A percentile compares a stretch with the other conserved stretches of the same genome.
Evolutionary conservation across 2,329 filamentous ascomycete genomes (phyloP).

Genomic region (Fusarium austroafricanum): DNA sequence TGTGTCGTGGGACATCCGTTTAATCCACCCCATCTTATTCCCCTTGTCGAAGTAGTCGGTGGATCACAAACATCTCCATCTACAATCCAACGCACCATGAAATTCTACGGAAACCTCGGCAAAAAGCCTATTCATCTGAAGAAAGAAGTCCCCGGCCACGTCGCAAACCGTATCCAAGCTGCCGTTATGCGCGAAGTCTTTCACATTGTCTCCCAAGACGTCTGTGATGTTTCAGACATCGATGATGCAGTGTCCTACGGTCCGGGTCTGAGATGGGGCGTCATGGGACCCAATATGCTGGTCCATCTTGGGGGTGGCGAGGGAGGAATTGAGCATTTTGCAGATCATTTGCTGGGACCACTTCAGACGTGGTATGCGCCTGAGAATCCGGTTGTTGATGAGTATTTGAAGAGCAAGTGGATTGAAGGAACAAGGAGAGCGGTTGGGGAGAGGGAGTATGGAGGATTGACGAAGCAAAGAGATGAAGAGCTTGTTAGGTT

Average conservation of each 20-base stretch:
- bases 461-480: conserved; percentile 11
- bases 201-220: conserved; percentile 10
- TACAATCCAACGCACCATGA: background rate
- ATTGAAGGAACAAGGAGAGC: conserved; percentile 7
- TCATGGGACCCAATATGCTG: conserved; percentile 21
- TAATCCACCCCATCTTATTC: conserved; percentile 21
- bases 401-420: conserved; percentile 10
- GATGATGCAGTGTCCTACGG: conserved; percentile 26
- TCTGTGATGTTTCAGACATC: conserved; percentile 17
- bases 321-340: conserved; percentile 27
- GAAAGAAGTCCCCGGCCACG: conserved; percentile 21
- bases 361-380: conserved; percentile 25
- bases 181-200: conserved; percentile 27
- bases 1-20: conserved; percentile 24
- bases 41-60: conserved; percentile 23
- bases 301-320: conserved; percentile 28
- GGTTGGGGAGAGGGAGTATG: background rate
- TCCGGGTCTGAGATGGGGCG: conserved; percentile 15
- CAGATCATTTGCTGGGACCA: conserved; percentile 15
- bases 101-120: conserved; percentile 4
- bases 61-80: background rate
- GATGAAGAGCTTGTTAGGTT: conserved; percentile 26
- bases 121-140: conserved; percentile 20
- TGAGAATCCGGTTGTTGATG: conserved; percentile 21
- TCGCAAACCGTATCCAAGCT: conserved; percentile 27